Evolutionary conservation across 2,329 filamentous ascomycete genomes (phyloP), one percentile per base, ranked within the genome.

Genomic region (Colletotrichum endophyticum): DNA sequence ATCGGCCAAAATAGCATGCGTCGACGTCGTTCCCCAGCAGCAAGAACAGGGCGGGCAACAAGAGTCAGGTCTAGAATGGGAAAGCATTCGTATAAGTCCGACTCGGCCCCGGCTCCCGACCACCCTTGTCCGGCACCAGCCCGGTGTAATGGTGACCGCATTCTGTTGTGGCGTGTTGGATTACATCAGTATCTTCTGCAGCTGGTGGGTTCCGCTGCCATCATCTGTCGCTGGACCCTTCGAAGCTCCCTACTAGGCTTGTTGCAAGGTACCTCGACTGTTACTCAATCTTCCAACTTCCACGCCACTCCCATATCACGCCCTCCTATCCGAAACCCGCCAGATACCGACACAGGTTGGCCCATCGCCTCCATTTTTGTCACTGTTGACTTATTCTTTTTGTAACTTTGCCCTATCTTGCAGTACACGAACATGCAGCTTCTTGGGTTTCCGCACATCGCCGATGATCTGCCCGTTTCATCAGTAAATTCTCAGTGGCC

Each of bases 131-230:
- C 73, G 73, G 63, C 70, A 56, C 59, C 30, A 63, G 61, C 39
- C 70, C 44, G 63, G 63, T 53, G 63, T 73, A 73, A 63, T 75
- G 56, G 73, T 73, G 73, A 68, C 63, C 32, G 27, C 70, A 59
- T 68, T 27, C 53, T 67, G 6, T 36, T 34, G 63, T 75, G 73
- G 73, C 63, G 70, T 75, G 73, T 73, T 64, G n/a, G 8, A 56
- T 73, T 75, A 73, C 73, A 75, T 75, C 73, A 75, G 39, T n/a
- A 28, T 62, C 15, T 15, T 32, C 36, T 44, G 13, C 39, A 53
- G 56, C 36, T 44, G 36, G 16, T 56, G 53, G 69, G 13, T 53
- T 57, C 56, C 19, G 30, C 19, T 13, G 28, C 28, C 36, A 28
- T 39, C 30, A 13, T 62, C 53, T 72, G 28, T 28, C 49, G 27